Evolutionary conservation across 2,329 filamentous ascomycete species (phyloP), one percentile per base, ranked within the genome.

Genomic region (Colletotrichum paranaense): DNA sequence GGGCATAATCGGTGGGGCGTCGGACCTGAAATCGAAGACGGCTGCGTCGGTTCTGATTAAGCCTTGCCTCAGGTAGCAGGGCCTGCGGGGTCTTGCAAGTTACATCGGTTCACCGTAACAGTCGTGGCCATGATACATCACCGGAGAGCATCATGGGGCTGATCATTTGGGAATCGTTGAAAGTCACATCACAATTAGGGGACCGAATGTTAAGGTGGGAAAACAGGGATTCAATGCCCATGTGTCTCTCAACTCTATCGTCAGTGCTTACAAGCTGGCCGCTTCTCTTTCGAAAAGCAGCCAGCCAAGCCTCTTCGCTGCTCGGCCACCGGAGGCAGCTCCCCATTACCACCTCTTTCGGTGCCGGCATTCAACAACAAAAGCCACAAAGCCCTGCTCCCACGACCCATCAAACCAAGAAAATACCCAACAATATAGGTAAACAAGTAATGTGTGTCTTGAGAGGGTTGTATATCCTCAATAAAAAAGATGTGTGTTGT

Each of bases 181-280:
- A 32, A 24, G 5, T n/a, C 28, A 35, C n/a, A 16, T 26, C 46
- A 38, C 22, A 14, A 11, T 30, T n/a, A 24, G 8, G 12, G 35
- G 60, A 57, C 9, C 38, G 8, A 26, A 68, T 24, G 28, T 62
- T 56, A 26, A 66, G 57, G 67, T 70, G 71, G 60, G 46, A 66
- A 73, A 70, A 71, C 26, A 74, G 72, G 53, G 57, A 63, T 74
- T 72, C 66, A 42, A 74, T 74, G 73, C 73, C 73, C 66, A 19
- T 72, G 46, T 72, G 52, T 73, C 58, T 75, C 73, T 75, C 49
- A 52, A 73, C 67, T 73, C 70, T 62, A 71, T 70, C 68, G 65
- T 71, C 74, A 68, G 46, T 60, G 55, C 70, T 57, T 67, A 64
- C 62, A 67, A 67, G 73, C 66, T 53, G 28, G 52, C 62, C 62